Percentiles rank a stretch among this genome's conserved stretches.
Conservation (phyloP, 2,329 filamentous ascomycete genomes). For the Pezicula neosporulosa region DNA sequence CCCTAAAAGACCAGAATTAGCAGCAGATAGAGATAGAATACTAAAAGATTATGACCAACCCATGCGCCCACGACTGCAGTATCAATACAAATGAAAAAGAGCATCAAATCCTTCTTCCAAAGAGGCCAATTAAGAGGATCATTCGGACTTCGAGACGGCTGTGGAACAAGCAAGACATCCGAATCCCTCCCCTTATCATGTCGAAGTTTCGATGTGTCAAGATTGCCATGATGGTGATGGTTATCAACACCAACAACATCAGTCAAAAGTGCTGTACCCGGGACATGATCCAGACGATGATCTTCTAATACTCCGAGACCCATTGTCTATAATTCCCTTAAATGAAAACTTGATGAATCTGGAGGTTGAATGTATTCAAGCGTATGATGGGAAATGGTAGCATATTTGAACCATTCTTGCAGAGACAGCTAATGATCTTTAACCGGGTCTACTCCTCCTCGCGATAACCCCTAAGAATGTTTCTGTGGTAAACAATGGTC, state of each 20-base stretch:
- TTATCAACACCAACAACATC: constrained; percentile 28
- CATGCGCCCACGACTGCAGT: constrained; percentile 32
- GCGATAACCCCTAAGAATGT: too few relatives aligned
- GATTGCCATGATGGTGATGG: constrained; percentile 28
- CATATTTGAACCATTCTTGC: too few relatives aligned
- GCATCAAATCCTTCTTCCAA: constrained; percentile 36
- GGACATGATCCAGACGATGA: constrained; percentile 17
- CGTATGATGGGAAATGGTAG: too few relatives aligned
- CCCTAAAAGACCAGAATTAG: constrained; percentile 5
- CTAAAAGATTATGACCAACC: constrained; percentile 3
- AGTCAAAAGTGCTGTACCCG: constrained; percentile 26
- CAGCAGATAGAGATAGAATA: not conserved
- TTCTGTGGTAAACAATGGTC: too few relatives aligned
- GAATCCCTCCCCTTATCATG: constrained; percentile 12
- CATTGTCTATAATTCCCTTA: constrained; percentile 2
- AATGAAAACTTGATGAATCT: too few relatives aligned
- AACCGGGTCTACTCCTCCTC: too few relatives aligned
- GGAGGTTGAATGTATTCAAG: too few relatives aligned
- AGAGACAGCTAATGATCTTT: too few relatives aligned
- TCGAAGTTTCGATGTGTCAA: constrained; percentile 26
- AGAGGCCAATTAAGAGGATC: constrained; percentile 47
- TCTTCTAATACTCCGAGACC: constrained; percentile 21
- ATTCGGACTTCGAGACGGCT: constrained; percentile 46
- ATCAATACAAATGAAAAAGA: constrained; percentile 34
- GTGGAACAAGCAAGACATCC: constrained; percentile 46